These are phyloP conservation scores for Colletotrichum sp. DNA, from an alignment of 2,329 filamentous ascomycete species.

Conservation along the genomic window DNA sequence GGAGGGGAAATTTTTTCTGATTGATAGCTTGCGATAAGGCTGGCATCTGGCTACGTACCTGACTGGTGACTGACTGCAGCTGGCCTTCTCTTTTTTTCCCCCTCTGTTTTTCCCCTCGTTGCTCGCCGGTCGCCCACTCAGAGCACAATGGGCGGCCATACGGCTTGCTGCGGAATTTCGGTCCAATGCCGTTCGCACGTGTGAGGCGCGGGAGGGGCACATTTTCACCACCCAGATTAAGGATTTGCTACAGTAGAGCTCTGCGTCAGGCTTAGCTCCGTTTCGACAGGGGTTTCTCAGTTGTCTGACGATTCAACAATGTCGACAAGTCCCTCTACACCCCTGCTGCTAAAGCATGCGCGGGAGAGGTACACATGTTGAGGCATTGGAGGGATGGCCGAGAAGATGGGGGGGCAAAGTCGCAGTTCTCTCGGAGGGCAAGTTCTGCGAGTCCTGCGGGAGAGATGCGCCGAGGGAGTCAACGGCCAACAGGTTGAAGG, in stretches of 20 bases:
- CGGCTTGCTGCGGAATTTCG: constrained; percentile 17
- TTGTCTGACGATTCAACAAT: constrained; percentile 14
- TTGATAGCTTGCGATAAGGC: background rate
- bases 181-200: constrained; percentile 20
- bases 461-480: background rate
- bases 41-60: background rate
- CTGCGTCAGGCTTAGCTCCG: background rate
- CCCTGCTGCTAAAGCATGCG: background rate
- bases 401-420: background rate
- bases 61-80: background rate
- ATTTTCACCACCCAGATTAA: background rate
- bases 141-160: background rate
- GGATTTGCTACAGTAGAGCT: background rate
- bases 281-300: constrained; percentile 18
- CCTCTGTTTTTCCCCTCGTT: background rate
- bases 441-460: background rate
- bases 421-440: background rate
- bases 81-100: background rate
- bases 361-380: background rate
- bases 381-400: background rate
- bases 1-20: background rate
- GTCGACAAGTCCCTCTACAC: background rate
- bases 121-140: background rate
- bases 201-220: constrained; percentile 11
- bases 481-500: background rate